phyloP scores from a whole-genome alignment of 2,329 filamentous ascomycete species.

The Xylaria sp. region DNA sequence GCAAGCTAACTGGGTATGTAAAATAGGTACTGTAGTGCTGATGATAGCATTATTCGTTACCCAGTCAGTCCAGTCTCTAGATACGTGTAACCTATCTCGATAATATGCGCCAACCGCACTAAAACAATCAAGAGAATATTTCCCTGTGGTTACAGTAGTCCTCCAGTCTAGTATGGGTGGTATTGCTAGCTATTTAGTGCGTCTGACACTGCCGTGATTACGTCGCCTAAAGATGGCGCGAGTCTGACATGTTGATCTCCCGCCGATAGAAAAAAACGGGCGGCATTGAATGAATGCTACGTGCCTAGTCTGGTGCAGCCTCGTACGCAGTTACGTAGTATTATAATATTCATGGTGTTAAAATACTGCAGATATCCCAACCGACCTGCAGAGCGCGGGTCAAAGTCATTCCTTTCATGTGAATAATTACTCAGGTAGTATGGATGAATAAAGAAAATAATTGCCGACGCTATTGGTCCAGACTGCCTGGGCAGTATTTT shows the following conservation, averaged over 20 bases:
- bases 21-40: background rate
- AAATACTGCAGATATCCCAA: background rate
- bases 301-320: slow-evolving; percentile 23
- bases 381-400: slow-evolving; percentile 23
- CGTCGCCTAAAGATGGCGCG: background rate
- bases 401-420: slow-evolving; percentile 10
- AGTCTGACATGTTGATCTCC: slow-evolving; percentile 23
- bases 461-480: background rate
- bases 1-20: background rate
- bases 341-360: background rate
- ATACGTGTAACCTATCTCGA: background rate
- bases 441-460: background rate
- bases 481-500: slow-evolving; percentile 13
- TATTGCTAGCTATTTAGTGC: background rate
- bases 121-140: background rate
- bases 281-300: slow-evolving; percentile 20
- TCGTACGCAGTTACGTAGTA: background rate
- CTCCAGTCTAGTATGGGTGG: background rate
- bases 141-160: background rate
- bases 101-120: background rate
- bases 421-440: background rate
- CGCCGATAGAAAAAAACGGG: slow-evolving; percentile 10
- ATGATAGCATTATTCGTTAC: background rate
- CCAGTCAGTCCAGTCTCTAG: background rate
- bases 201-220: background rate